Percentiles rank a stretch among this genome's conserved stretches.
Evolutionary conservation across 441 rosid genomes (phyloP).

Genomic region (Aquilaria agallochum): DNA sequence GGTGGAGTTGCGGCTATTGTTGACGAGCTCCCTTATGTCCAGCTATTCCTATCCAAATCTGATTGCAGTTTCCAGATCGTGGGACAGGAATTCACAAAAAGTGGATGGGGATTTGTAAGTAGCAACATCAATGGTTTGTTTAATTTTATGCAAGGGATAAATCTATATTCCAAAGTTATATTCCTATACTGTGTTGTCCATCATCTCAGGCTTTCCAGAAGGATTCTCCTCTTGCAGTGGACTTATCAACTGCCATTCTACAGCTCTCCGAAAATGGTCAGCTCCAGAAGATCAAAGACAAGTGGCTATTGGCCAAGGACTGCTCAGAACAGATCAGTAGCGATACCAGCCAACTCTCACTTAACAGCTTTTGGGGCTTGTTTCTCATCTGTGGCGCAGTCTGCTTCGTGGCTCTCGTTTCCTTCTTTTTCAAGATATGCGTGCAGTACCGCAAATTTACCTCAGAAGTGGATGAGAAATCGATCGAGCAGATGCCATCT

Average conservation of each 20-base stretch:
- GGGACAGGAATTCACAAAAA: slow-evolving; percentile 86
- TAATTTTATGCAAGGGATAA: no score
- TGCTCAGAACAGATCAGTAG: slow-evolving; percentile 41
- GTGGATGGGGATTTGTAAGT: slow-evolving; percentile 99
- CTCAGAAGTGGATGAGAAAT: slow-evolving; percentile 33
- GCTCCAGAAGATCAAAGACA: slow-evolving; percentile 68
- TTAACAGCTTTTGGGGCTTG: slow-evolving; percentile 86
- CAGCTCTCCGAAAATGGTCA: slow-evolving; percentile 86
- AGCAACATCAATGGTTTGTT: neutral
- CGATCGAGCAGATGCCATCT: slow-evolving; percentile 37
- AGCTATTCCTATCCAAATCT: slow-evolving; percentile 61
- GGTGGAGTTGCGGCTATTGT: slow-evolving; percentile 94
- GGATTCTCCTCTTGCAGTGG: slow-evolving; percentile 91
- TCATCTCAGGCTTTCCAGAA: slow-evolving; percentile 74
- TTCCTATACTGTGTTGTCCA: no score
- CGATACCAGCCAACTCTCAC: slow-evolving; percentile 48
- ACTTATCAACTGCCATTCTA: slow-evolving; percentile 85
- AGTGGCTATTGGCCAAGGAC: slow-evolving; percentile 55
- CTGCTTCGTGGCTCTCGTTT: slow-evolving; percentile 47
- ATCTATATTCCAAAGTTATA: no score
- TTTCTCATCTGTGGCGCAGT: slow-evolving; percentile 74
- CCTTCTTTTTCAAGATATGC: slow-evolving; percentile 49
- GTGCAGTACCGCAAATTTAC: slow-evolving; percentile 54
- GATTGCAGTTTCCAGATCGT: slow-evolving; percentile 70
- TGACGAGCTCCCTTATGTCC: slow-evolving; percentile 85